Evolutionary conservation across 441 rosid genomes (phyloP).

Genomic region (Corymbia calophylla): DNA sequence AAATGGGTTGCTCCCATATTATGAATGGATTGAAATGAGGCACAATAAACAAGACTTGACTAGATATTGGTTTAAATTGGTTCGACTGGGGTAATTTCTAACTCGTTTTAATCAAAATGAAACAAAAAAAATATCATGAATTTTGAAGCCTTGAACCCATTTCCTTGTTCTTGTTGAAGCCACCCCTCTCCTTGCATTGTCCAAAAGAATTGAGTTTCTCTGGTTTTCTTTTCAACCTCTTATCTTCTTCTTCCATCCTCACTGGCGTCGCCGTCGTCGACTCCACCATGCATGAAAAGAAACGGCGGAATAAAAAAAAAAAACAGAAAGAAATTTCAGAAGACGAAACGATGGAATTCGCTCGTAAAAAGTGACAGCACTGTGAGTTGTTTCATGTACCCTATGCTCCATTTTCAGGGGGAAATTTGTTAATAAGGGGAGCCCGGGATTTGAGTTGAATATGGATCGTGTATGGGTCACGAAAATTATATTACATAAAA

Average conservation of each 20-base stretch:
- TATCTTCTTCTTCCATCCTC: background rate
- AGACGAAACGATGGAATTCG: accelerated
- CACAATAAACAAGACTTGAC: background rate
- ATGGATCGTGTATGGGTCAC: background rate
- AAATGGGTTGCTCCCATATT: background rate
- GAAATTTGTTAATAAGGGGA: too few relatives aligned
- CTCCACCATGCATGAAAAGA: background rate
- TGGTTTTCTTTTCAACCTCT: background rate
- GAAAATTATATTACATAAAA: background rate
- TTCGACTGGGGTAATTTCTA: background rate
- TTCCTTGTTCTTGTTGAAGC: background rate
- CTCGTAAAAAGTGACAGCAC: accelerated
- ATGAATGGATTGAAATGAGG: background rate
- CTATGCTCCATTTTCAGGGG: too few relatives aligned
- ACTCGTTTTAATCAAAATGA: background rate
- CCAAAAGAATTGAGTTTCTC: accelerated
- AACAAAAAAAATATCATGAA: too few relatives aligned
- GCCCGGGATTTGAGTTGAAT: too few relatives aligned
- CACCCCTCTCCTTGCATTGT: background rate
- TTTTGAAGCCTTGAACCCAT: background rate
- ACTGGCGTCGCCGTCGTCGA: background rate
- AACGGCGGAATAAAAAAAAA: too few relatives aligned
- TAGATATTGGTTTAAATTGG: background rate
- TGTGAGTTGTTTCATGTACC: too few relatives aligned
- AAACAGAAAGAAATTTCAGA: too few relatives aligned